Percentiles rank a stretch among this genome's conserved stretches.
These are phyloP conservation scores for Hypoxylon sp. DNA, from an alignment of 2,329 filamentous ascomycete species.

Conservation along the genomic window DNA sequence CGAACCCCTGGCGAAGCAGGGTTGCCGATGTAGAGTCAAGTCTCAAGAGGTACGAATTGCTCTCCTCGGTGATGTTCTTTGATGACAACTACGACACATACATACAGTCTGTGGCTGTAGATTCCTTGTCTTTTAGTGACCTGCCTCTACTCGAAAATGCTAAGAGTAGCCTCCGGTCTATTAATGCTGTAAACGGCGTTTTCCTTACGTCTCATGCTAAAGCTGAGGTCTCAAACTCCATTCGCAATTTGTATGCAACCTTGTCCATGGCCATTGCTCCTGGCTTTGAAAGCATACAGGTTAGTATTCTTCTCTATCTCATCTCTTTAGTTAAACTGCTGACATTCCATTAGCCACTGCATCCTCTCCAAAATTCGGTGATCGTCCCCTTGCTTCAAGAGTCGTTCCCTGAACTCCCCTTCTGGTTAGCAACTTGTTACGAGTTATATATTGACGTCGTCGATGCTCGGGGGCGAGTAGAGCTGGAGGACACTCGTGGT, in stretches of 20 bases:
- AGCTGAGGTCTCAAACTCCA: constrained; percentile 53
- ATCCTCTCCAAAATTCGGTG: constrained; percentile 71
- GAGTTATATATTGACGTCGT: constrained; percentile 66
- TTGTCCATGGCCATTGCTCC: constrained; percentile 51
- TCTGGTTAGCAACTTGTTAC: constrained; percentile 68
- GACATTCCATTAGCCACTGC: constrained; percentile 70
- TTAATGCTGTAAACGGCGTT: constrained; percentile 15
- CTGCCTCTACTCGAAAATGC: constrained; percentile 56
- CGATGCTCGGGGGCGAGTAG: constrained; percentile 59
- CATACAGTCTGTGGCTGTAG: constrained; percentile 58
- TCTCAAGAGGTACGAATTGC: constrained; percentile 63
- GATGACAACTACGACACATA: constrained; percentile 50
- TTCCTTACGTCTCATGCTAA: constrained; percentile 54
- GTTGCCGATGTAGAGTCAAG: constrained; percentile 65
- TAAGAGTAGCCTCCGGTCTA: not conserved
- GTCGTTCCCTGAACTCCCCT: constrained; percentile 55
- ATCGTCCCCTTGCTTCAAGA: constrained; percentile 64
- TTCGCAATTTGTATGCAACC: constrained; percentile 57
- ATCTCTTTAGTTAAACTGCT: constrained; percentile 47
- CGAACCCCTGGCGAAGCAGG: constrained; percentile 56
- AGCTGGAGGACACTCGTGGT: constrained; percentile 60
- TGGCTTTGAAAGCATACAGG: constrained; percentile 60
- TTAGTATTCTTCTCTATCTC: constrained; percentile 55
- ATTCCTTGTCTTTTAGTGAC: constrained; percentile 65
- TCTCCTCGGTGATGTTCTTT: constrained; percentile 55